Base-by-base conservation (phyloP, 306 rosid species). In the Dryas drummondii region DNA sequence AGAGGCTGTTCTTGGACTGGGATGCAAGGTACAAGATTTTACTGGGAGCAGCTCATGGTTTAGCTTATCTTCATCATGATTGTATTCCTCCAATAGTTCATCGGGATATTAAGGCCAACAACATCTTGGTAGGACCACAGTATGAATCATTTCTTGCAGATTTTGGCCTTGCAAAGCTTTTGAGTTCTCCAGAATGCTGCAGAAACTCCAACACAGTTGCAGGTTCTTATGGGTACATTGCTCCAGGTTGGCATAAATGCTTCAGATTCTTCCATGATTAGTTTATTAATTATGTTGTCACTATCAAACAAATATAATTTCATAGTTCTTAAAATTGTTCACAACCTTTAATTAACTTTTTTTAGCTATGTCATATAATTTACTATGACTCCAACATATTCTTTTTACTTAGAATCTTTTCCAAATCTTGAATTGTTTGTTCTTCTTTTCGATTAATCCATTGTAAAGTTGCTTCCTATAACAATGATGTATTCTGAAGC, bases 51-150 rank as follows among this genome's bases (percentile, higher is more conserved):
- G 98, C 97, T 72, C 90, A 94, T 9, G 98, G 97, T 66, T 82
- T 94, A 74, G 96, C 96, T 76, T 94, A 94, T 87, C 94, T 94
- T 84, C 98, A 94, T 77, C 97, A 94, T 79, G 94, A 94, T 76
- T 94, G 97, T 55, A 87, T 91, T 74, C 98, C 97, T 77, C 94
- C 97, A 0, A 90, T 94, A 5, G 81, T 94, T 46, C 98, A 94
- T 59, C 82, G 98, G 0, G 98, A 94, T 47, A 81, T 94, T 70
- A 94, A 94, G 80, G 87, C 97, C 14, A 90, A 94, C 88, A 94
- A 94, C 87, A 91, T 94, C 84, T 85, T 94, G 82, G 89, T 94
- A 57, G 97, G 97, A 70, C 82, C 91, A 71, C 97, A 89, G 37
- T 94, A 84, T 79, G 96, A 94, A 77, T 87, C 96, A 55, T 86